Evolutionary conservation across 371 early-diverging fungal species (phyloP).

Genomic region (Batkoa obscura): DNA sequence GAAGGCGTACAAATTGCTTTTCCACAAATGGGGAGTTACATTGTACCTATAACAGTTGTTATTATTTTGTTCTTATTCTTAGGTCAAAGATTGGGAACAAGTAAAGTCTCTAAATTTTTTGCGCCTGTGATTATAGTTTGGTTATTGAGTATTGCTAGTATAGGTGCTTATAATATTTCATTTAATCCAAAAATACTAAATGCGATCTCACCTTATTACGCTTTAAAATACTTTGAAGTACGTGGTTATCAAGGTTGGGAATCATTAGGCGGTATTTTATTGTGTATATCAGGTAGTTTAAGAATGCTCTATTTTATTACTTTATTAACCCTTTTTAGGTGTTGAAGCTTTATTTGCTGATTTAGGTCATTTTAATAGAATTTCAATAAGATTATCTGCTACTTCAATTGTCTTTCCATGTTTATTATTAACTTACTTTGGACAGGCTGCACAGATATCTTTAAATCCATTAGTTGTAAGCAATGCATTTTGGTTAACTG

Average conservation of each 20-base stretch:
- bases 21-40: neutral
- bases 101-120: slow-evolving; percentile 17
- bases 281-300: slow-evolving; percentile 15
- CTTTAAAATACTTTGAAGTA: slow-evolving; percentile 11
- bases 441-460: slow-evolving; percentile 23
- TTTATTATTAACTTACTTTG: slow-evolving; percentile 14
- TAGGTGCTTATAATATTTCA: slow-evolving; percentile 27
- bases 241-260: slow-evolving; percentile 11
- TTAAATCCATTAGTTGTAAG: slow-evolving; percentile 10
- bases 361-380: slow-evolving; percentile 24
- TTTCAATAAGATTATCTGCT: slow-evolving; percentile 18
- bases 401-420: slow-evolving; percentile 14
- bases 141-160: slow-evolving; percentile 17
- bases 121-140: slow-evolving; percentile 27
- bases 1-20: slow-evolving; percentile 8
- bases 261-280: slow-evolving; percentile 18
- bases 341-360: slow-evolving; percentile 32
- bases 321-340: slow-evolving; percentile 8
- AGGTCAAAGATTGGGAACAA: slow-evolving; percentile 25
- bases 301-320: neutral
- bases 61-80: slow-evolving; percentile 22
- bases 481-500: slow-evolving; percentile 8
- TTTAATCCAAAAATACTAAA: slow-evolving; percentile 10
- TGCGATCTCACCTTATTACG: slow-evolving; percentile 15
- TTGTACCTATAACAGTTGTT: slow-evolving; percentile 10